Evolutionary conservation across 257 asterid species (phyloP).

Genomic region (Petrea volubilis): DNA sequence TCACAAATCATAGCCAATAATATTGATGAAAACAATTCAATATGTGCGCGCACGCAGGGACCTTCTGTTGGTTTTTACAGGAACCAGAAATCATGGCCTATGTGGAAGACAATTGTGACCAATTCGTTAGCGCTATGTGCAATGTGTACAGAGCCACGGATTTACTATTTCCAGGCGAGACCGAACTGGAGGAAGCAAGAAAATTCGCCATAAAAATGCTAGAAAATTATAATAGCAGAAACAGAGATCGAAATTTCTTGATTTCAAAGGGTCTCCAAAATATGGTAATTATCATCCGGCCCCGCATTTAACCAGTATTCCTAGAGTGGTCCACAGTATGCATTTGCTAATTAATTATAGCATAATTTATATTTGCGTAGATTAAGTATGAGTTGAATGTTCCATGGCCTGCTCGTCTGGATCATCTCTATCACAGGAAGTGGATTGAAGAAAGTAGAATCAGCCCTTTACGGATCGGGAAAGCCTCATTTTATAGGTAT

Average conservation of each 20-base stretch:
- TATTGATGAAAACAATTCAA: background rate
- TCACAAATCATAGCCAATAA: background rate
- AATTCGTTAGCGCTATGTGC: conserved; percentile 35
- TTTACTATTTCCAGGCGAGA: conserved; percentile 42
- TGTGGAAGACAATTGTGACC: conserved; percentile 36
- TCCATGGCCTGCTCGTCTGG: conserved; percentile 63
- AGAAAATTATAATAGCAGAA: conserved; percentile 4
- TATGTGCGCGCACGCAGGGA: conserved; percentile 29
- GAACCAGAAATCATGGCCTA: conserved; percentile 18
- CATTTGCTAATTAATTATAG: background rate
- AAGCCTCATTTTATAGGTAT: conserved; percentile 49
- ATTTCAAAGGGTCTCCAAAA: conserved; percentile 39
- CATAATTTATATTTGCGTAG: conserved; percentile 10
- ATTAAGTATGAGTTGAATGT: conserved; percentile 47
- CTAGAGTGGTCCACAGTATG: background rate
- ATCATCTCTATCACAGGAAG: conserved; percentile 55
- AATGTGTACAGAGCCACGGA: conserved; percentile 58
- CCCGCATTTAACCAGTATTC: background rate
- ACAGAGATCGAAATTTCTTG: conserved; percentile 24
- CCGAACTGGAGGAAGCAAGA: conserved; percentile 47
- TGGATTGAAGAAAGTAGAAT: conserved; percentile 57
- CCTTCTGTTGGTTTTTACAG: conserved; percentile 62
- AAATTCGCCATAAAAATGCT: conserved; percentile 37
- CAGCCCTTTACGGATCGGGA: conserved; percentile 36
- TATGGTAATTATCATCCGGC: conserved; percentile 27